Evolutionary conservation across 164 flowering plant species (phyloP), one percentile per base, ranked within the genome.

Genomic region (Brasenia schreberi): DNA sequence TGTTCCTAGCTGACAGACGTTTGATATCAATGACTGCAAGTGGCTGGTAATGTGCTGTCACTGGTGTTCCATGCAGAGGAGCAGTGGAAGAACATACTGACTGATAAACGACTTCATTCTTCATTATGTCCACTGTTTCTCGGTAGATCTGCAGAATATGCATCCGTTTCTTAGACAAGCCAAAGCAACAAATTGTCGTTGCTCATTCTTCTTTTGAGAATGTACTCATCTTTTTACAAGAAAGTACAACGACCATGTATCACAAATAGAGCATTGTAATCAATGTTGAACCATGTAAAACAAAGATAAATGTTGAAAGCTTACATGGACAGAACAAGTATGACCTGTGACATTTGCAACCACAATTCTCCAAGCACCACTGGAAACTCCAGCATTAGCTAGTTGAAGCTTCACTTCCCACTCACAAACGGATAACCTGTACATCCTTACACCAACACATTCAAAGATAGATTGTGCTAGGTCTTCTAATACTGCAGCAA

Each of bases 371-470:
- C 98, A 92, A 68, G 96, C 87, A 69, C 97, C 97, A 72, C 83
- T 83, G 58, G 94, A 89, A 49, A 68, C 80, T 63, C 92, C 97
- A 62, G 76, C 74, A 65, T 90, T 82, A 49, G 84, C 78, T 71
- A 95, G 76, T 88, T 94, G 83, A 42, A 95, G 92, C 73, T 89
- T 92, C 70, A 95, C 90, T 80, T 95, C 99, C 99, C 99, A 95
- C 79, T 88, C 87, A 72, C 89, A 86, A 64, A 95, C 97, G 71
- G 89, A 87, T 67, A 95, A 77, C 19, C 87, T 75, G 62, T 95
- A 89, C 99, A 95, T 88, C 74, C 90, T 84, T 49, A 86, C 96
- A 64, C 98, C 98, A 78, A 83, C 89, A 68, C 73, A 78, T 59
- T 83, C 75, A 79, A 91, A 91, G 42, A 95, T 83, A 75, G 87